Conservation (phyloP, 176 grass and related monocot genomes). For the Carex scoparia region DNA sequence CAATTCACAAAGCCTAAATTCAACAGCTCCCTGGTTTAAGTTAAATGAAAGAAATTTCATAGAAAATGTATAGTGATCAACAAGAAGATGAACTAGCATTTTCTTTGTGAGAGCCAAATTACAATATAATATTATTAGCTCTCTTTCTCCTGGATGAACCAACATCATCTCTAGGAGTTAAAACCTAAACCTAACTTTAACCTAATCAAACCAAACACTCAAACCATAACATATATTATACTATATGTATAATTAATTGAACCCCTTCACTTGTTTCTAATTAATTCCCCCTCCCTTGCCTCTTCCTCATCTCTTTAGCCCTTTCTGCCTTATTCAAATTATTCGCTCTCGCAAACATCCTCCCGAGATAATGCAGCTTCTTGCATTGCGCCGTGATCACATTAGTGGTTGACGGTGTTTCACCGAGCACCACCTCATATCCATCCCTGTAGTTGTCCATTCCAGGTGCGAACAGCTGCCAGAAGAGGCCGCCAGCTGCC, state of each 20-base stretch:
- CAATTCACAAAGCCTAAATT: too few species aligned
- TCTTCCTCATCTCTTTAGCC: constrained; percentile 17
- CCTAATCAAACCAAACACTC: not conserved
- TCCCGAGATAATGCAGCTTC: constrained; percentile 42
- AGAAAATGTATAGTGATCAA: not conserved
- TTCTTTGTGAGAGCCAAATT: constrained; percentile 4
- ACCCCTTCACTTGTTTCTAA: not conserved
- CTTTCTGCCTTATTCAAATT: not conserved
- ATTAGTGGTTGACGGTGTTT: constrained; percentile 51
- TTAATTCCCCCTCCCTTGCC: constrained; percentile 9
- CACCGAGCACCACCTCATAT: constrained; percentile 64
- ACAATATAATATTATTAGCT: constrained; percentile 11
- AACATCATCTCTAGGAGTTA: constrained; percentile 73
- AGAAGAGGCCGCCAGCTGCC: constrained; percentile 66
- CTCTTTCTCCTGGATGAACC: constrained; percentile 72
- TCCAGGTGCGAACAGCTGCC: constrained; percentile 69
- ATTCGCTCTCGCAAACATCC: constrained; percentile 29
- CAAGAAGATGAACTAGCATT: not conserved
- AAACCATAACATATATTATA: not conserved
- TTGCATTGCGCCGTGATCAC: constrained; percentile 54
- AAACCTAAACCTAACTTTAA: not conserved
- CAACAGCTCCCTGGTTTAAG: not conserved
- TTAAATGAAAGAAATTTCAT: not conserved
- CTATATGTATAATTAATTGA: not conserved
- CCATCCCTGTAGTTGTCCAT: constrained; percentile 89